A percentile compares a stretch with the other conserved stretches of the same genome.
Evolutionary conservation across 257 asterid species (phyloP).

Genomic region (Ajuga chamaepitys): DNA sequence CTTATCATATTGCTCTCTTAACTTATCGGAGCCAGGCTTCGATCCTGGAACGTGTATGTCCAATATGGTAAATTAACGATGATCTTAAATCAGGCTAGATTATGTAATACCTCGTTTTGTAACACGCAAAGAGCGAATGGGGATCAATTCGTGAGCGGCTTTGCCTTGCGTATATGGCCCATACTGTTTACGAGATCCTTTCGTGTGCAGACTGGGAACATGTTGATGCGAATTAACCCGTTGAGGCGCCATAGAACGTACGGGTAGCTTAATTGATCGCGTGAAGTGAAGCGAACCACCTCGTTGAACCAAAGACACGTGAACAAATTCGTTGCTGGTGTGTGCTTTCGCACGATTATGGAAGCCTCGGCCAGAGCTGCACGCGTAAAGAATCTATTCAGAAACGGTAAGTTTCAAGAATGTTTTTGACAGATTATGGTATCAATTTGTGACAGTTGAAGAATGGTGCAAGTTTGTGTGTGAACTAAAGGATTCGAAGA

Average conservation of each 20-base stretch:
- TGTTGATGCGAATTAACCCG: conserved; percentile 47
- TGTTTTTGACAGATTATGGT: background rate
- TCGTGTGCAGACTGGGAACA: conserved; percentile 93
- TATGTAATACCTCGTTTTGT: background rate
- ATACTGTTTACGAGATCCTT: conserved; percentile 97
- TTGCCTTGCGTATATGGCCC: conserved; percentile 96
- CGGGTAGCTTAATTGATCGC: conserved; percentile 95
- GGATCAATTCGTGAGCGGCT: conserved; percentile 54
- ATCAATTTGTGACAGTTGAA: background rate
- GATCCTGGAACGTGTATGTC: too few species aligned
- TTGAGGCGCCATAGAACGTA: conserved; percentile 85
- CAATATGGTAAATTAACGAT: conserved; percentile 6
- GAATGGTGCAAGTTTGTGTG: background rate
- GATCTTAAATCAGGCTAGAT: conserved; percentile 9
- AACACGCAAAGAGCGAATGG: background rate
- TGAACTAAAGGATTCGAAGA: too few species aligned
- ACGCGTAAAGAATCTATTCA: background rate
- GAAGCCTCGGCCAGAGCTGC: conserved; percentile 99
- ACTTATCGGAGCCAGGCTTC: too few species aligned
- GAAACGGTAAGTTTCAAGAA: background rate
- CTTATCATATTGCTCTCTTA: too few species aligned
- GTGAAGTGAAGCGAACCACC: conserved; percentile 95
- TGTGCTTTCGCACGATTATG: conserved; percentile 91
- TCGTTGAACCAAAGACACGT: conserved; percentile 96
- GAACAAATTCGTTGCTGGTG: conserved; percentile 53